Conservation (phyloP, 1,284 basidiomycete species). For the Pseudozyma sp. region DNA sequence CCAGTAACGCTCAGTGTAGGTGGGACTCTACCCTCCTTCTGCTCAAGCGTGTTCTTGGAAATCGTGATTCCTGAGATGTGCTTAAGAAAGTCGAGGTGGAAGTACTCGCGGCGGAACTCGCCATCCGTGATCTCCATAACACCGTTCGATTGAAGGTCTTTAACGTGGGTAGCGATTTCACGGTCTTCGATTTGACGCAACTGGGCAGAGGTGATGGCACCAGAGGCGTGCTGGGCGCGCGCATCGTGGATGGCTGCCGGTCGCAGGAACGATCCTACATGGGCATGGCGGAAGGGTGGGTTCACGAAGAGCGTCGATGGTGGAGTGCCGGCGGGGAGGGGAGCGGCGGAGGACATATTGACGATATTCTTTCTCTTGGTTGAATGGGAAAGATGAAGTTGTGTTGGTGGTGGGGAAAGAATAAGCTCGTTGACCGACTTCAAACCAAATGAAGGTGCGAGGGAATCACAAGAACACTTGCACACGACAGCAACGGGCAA, state of each 20-base stretch:
- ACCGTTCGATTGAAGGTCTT: conserved; percentile 73
- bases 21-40: conserved; percentile 47
- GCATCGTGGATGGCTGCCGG: conserved; percentile 73
- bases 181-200: conserved; percentile 73
- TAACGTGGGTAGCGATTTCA: conserved; percentile 73
- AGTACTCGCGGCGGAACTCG: conserved; percentile 70
- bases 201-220: conserved; percentile 71
- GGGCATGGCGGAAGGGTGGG: conserved; percentile 50
- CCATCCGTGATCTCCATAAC: conserved; percentile 76
- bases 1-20: conserved; percentile 69
- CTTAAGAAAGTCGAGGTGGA: conserved; percentile 58
- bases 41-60: conserved; percentile 57
- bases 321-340: conserved; percentile 27
- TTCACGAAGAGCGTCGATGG: conserved; percentile 26
- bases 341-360: conserved; percentile 19
- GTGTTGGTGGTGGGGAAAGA: not conserved
- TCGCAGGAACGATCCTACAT: conserved; percentile 72
- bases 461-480: conserved; percentile 3
- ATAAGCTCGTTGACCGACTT: too few relatives aligned
- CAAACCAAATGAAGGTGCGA: not conserved
- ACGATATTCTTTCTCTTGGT: not conserved
- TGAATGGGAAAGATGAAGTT: not conserved
- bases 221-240: conserved; percentile 71
- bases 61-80: conserved; percentile 53
- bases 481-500: conserved; percentile 5